A percentile compares a stretch with the other conserved stretches of the same genome.
Conservation (phyloP, 78 protist genomes). For the Dictyostelium purpureum region DNA sequence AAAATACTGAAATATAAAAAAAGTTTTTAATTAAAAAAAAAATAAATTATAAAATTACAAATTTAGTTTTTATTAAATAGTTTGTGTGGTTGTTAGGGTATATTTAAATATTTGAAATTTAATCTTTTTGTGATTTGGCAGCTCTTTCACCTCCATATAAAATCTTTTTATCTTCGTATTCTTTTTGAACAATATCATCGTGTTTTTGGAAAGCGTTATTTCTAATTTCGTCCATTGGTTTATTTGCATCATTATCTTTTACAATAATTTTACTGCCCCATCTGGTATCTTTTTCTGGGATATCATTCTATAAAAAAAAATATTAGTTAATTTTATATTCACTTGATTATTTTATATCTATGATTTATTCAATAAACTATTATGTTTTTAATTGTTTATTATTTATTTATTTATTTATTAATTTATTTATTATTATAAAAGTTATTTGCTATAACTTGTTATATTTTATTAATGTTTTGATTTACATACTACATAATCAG, state of each 20-base stretch:
- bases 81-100: no score
- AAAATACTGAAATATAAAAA: background rate
- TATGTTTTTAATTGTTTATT: background rate
- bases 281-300: slow-evolving; percentile 25
- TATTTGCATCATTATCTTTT: background rate
- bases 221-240: slow-evolving; percentile 2
- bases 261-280: slow-evolving; percentile 29
- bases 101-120: background rate
- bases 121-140: background rate
- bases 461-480: no score
- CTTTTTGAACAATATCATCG: background rate
- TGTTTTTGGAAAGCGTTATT: background rate
- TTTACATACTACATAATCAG: slow-evolving; percentile 26
- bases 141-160: slow-evolving; percentile 30
- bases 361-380: no score
- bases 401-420: background rate
- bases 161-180: slow-evolving; percentile 1
- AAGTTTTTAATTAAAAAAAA: background rate
- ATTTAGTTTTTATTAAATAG: no score
- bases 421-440: background rate
- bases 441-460: no score
- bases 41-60: no score
- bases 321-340: no score
- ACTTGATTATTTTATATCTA: no score
- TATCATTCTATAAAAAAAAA: no score